Evolutionary conservation across 345 rosid genomes (phyloP), one percentile per base, ranked within the genome.

Genomic region (Rhodomyrtus tomentosa): DNA sequence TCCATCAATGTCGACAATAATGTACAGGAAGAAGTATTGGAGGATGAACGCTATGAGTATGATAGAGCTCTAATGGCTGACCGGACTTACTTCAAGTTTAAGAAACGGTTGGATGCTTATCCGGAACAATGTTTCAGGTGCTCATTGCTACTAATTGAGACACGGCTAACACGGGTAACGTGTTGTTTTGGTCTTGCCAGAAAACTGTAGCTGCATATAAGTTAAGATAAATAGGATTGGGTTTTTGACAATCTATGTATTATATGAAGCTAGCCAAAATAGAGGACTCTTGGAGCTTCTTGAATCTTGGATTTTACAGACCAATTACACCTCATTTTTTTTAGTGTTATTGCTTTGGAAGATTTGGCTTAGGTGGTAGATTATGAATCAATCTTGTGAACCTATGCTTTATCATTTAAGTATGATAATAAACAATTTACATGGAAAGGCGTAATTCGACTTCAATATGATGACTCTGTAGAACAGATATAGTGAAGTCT

Each of bases 91-190:
- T 95, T 97, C 84, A 97, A 97, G 93, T 95, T 94, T 90, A 89
- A 95, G 83, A 97, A 95, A 87, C 89, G 88, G 84, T 84, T 95
- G 91, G 99, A 97, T 91, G 91, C 91, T 48, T 85, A 92, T 55
- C 98, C 98, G 1, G 92, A 95, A 58, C 99, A 97, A 84, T 95
- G 99, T 91, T 94, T 95, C 92, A 93, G 98, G 99, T 97, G 86
- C 84, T 55, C n/a, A 62, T 73, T 80, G 73, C 58, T 83, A 29
- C 6, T 48, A 16, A 48, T 45, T 81, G 55, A 51, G 24, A 36
- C 42, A 36, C 10, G 6, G 79, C 79, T 36, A 32, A 32, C 6
- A 5, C 25, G 0, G 36, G 25, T 36, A 36, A 68, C 13, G 36
- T 4, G 3, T 36, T 36, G 13, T 68, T 59, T 15, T 29, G 40